Evolutionary conservation across 331 rosid genomes (phyloP).

Genomic region (Pyrus hybrid): DNA sequence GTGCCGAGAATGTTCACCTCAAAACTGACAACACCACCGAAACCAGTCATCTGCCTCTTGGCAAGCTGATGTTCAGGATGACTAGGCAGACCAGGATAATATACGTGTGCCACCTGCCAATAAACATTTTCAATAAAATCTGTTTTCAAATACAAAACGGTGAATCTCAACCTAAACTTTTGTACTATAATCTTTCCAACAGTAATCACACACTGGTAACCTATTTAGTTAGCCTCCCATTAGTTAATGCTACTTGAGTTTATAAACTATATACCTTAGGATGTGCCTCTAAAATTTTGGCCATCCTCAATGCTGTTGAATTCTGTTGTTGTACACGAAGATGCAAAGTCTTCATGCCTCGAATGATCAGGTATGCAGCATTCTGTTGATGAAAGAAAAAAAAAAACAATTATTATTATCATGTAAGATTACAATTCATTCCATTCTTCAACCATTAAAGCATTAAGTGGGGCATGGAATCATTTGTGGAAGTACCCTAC

Average conservation of each 20-base stretch:
- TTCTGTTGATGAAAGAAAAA: constrained; percentile 36
- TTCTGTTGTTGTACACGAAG: constrained; percentile 90
- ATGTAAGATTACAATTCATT: not conserved
- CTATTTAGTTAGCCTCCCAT: not conserved
- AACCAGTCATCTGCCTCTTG: constrained; percentile 83
- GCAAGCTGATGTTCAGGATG: constrained; percentile 90
- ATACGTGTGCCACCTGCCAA: constrained; percentile 63
- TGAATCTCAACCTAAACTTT: not conserved
- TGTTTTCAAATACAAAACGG: constrained; percentile 3
- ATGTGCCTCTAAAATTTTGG: constrained; percentile 82
- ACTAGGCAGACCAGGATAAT: constrained; percentile 77
- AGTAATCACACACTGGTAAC: not conserved
- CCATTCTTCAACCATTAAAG: not conserved
- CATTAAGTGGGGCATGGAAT: not conserved
- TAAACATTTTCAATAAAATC: constrained; percentile 9
- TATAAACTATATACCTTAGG: constrained; percentile 53
- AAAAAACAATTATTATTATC: constrained; percentile 4
- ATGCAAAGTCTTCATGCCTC: constrained; percentile 93
- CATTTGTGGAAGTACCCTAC: not conserved
- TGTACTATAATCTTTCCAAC: not conserved
- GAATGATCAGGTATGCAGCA: constrained; percentile 83
- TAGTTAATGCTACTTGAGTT: not conserved
- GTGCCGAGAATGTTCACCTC: constrained; percentile 40
- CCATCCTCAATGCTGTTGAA: constrained; percentile 59
- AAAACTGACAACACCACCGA: constrained; percentile 92